Base-by-base conservation (phyloP, 164 flowering plant genomes). In the Akebia trifoliata region DNA sequence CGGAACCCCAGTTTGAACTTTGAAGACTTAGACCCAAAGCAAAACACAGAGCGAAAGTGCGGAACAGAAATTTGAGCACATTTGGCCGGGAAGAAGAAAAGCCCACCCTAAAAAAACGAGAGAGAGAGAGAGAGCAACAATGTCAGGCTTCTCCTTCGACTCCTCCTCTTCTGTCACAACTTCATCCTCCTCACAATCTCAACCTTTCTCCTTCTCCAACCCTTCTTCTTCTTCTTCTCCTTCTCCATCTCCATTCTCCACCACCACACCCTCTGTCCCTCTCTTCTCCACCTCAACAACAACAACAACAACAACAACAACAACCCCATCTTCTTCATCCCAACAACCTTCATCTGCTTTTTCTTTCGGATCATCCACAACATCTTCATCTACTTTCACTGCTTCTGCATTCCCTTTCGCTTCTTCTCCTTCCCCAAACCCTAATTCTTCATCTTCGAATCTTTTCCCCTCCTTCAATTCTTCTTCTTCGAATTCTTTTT, bases 111-210 rank as follows among this genome's bases (percentile, higher is more conserved):
- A n/a, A n/a, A 11, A 48, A 26, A 4, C 31, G n/a, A 26, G 25
- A 21, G 25, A 26, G n/a, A 6, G 30, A 18, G 34, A 40, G 15
- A 6, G 15, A 9, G 40, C 44, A 49, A 50, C 22, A 44, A 59
- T 59, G 63, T 50, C 50, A 0, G 47, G 50, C 40, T 51, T 62
- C 59, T 24, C 59, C 50, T 62, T 37, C 50, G n/a, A 22, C 20
- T 2, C 21, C 17, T 12, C 43, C 25, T 20, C 65, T 31, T 43
- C 54, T 17, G 11, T 38, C 47, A 47, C 54, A 10, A 5, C 60
- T 18, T 42, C 57, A 20, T 50, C 54, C 15, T n/a, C 22, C 3
- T 14, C 44, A 46, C 48, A 44, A 22, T 22, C 48, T 44, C 48
- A 44, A 5, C 14, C 14, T 20, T 59, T 35, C 4, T 4, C 62